Conservation (phyloP, 2,329 filamentous ascomycete genomes). For the Fusarium napiforme region DNA sequence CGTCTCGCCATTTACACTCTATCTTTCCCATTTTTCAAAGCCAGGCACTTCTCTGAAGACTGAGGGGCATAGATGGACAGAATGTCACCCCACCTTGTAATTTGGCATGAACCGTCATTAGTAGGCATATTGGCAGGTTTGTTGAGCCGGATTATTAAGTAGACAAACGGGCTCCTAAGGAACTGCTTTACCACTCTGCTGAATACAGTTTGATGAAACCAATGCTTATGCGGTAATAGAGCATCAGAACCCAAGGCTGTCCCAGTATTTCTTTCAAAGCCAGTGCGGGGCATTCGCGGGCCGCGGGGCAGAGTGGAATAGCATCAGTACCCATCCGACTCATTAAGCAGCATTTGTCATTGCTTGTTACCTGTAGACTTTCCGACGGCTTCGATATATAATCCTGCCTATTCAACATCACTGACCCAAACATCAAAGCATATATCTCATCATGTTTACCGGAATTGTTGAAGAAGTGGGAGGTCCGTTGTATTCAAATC, state of each 20-base stretch:
- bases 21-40: background rate
- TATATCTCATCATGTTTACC: constrained; percentile 79
- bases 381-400: background rate
- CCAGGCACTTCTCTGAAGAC: background rate
- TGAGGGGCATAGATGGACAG: constrained; percentile 16
- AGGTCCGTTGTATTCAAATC: constrained; percentile 67
- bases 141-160: background rate
- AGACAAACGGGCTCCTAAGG: background rate
- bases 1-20: background rate
- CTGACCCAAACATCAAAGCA: background rate
- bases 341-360: constrained; percentile 44
- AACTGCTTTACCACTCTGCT: no score
- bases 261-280: constrained; percentile 22
- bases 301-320: constrained; percentile 33
- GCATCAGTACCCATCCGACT: constrained; percentile 11
- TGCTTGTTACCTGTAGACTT: constrained; percentile 1
- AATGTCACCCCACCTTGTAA: background rate
- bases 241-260: background rate
- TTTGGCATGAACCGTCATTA: background rate
- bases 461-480: constrained; percentile 93
- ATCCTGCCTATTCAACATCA: background rate
- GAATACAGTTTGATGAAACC: background rate
- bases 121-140: background rate
- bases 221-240: no score
- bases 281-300: constrained; percentile 40